A percentile compares a stretch with the other conserved stretches of the same genome.
phyloP scores from a whole-genome alignment of 2,329 filamentous ascomycete species.

The Tolypocladium tundrense region DNA sequence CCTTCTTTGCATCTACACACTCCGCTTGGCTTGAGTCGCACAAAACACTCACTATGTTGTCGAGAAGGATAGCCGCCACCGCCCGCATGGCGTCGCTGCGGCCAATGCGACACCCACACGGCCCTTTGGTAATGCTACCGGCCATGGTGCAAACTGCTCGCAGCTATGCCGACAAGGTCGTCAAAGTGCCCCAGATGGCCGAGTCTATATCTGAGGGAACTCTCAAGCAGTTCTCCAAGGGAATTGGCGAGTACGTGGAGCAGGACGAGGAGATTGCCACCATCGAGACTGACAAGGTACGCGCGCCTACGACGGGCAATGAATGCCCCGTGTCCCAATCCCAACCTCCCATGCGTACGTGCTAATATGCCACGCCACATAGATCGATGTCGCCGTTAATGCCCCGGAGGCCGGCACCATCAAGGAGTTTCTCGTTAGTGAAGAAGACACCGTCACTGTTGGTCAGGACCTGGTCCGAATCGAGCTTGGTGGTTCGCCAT shows the following conservation, averaged over 20 bases:
- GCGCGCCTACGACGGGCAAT: constrained; percentile 4
- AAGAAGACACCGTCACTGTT: constrained; percentile 91
- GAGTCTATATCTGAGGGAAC: constrained; percentile 98
- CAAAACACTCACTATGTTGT: constrained; percentile 25
- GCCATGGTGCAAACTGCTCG: constrained; percentile 46
- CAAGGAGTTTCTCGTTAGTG: constrained; percentile 81
- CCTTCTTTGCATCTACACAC: not conserved
- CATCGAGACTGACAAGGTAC: constrained; percentile 96
- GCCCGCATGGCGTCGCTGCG: constrained; percentile 34
- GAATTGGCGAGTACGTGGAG: constrained; percentile 88
- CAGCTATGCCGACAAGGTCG: constrained; percentile 65
- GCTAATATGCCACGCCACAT: constrained; percentile 3
- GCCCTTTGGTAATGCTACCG: constrained; percentile 30
- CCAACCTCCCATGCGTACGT: not conserved
- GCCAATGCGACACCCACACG: constrained; percentile 16
- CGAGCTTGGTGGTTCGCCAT: constrained; percentile 58
- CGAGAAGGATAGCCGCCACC: constrained; percentile 31
- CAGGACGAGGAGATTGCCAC: constrained; percentile 96
- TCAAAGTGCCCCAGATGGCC: constrained; percentile 97
- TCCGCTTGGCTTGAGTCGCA: not conserved
- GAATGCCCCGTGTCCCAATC: not conserved
- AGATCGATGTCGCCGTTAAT: constrained; percentile 97
- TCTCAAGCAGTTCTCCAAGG: constrained; percentile 86
- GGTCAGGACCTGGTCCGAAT: constrained; percentile 85
- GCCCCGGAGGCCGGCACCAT: constrained; percentile 83